Base-by-base conservation (phyloP, 768 basidiomycete genomes). In the Clitopilus hobsonii region DNA sequence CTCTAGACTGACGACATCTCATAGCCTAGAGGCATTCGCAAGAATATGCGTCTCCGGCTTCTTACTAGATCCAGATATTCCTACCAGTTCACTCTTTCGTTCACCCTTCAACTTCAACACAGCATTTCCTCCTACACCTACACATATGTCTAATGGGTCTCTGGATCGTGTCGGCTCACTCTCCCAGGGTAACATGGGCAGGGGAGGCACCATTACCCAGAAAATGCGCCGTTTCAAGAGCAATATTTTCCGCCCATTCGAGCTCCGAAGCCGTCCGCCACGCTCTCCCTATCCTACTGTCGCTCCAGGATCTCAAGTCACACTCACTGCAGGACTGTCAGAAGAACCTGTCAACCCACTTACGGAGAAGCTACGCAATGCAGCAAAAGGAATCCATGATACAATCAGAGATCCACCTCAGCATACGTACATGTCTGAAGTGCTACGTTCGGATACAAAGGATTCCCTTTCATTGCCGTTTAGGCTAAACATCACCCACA, bases 41-140 rank as follows among this genome's bases (percentile, higher is more conserved):
- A 87, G 95, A 23, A 94, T 95, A 65, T 83, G 91, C 63, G 88
- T 94, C 26, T 91, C 89, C 23, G 96, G 96, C 22, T 81, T 98
- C 58, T 66, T 98, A 16, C 78, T 97, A 49, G 94, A 95, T 67
- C 92, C 91, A 13, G 88, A 91, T 58, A 70, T 88, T 5, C 77
- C 80, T 38, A 69, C 81, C 52, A 77, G 77, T 50, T 63, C 78
- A 26, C 61, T 82, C 5, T 82, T 84, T 62, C 68, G 73, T 29
- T 67, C 75, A 2, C 66, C 71, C 7, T 67, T 74, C 24, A 66
- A 67, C 41, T 45, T 60, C 53, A 66, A 67, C 32, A 67, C 71
- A 58, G 58, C 60, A 56, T 70, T 62, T 60, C 65, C 61, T 47
- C 63, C 66, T 22, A 61, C 60, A 11, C 56, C 72, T 26, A 62